phyloP scores from a whole-genome alignment of 2,329 filamentous ascomycete genomes.

The Sporothrix curviconia region DNA sequence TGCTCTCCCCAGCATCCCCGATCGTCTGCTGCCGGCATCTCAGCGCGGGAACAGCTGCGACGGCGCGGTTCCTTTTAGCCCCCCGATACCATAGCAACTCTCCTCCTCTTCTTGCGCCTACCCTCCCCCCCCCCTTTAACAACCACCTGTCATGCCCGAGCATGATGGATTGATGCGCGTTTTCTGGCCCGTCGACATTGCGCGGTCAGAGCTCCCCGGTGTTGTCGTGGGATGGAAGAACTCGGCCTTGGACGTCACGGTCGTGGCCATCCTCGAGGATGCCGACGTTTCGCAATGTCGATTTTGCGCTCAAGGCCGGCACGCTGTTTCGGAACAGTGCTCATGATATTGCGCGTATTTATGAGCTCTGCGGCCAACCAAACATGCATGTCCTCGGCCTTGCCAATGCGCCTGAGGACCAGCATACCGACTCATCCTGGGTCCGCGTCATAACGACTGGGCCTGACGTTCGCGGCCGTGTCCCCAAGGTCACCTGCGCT shows the following conservation, averaged over 20 bases:
- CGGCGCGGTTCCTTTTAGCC: constrained; percentile 86
- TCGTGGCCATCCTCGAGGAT: constrained; percentile 82
- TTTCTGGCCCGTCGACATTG: constrained; percentile 92
- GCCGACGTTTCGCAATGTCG: constrained; percentile 81
- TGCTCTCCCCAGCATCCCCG: constrained; percentile 96
- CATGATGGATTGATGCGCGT: constrained; percentile 91
- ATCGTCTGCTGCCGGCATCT: constrained; percentile 70
- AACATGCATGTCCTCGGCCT: constrained; percentile 81
- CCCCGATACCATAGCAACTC: constrained; percentile 17
- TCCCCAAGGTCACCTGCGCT: constrained; percentile 70
- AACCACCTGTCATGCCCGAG: constrained; percentile 57
- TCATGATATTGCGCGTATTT: constrained; percentile 73
- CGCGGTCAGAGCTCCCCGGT: constrained; percentile 64
- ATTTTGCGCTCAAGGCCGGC: constrained; percentile 77
- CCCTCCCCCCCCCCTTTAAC: constrained; percentile 20
- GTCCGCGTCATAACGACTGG: constrained; percentile 55
- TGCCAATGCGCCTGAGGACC: constrained; percentile 54
- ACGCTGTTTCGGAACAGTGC: constrained; percentile 76
- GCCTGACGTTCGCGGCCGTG: constrained; percentile 35
- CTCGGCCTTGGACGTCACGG: constrained; percentile 81
- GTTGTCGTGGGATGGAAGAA: constrained; percentile 96
- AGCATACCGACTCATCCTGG: constrained; percentile 54
- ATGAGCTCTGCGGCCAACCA: constrained; percentile 74
- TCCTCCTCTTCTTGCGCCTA: constrained; percentile 16
- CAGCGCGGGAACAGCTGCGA: constrained; percentile 89